Conservation (phyloP, 1,284 basidiomycete species). For the Austroboletus novae-zelandiae region DNA sequence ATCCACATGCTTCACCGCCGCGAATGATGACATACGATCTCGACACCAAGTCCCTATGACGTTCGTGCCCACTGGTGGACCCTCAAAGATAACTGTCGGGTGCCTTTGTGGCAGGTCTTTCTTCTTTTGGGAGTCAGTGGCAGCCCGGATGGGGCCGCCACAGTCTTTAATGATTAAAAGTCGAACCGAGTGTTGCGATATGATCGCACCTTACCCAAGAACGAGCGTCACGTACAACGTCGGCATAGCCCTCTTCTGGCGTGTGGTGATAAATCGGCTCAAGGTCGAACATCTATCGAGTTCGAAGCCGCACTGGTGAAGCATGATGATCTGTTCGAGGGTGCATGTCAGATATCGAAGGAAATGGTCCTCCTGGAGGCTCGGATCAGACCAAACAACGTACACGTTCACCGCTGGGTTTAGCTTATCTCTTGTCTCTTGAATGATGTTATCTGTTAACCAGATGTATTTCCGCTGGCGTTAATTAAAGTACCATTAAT, state of each 20-base stretch:
- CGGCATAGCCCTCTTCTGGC: neutral
- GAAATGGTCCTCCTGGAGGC: neutral
- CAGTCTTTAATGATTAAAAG: neutral
- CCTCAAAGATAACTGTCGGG: slow-evolving; percentile 10
- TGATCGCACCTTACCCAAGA: slow-evolving; percentile 3
- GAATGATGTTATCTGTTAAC: neutral
- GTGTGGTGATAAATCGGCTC: neutral
- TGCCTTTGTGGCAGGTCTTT: slow-evolving; percentile 5
- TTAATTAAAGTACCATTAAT: slow-evolving; percentile 24
- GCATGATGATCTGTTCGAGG: neutral
- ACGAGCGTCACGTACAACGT: neutral
- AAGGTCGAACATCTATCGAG: neutral
- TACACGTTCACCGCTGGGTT: neutral
- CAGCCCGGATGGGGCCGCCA: neutral
- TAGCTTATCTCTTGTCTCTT: no score
- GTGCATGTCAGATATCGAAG: neutral
- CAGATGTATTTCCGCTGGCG: neutral
- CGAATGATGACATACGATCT: slow-evolving; percentile 1
- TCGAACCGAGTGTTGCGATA: neutral
- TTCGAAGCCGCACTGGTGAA: neutral
- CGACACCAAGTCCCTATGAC: neutral
- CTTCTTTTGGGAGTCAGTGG: slow-evolving; percentile 1
- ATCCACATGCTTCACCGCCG: neutral
- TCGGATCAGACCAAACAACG: no score
- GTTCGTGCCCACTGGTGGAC: neutral